These are phyloP conservation scores for Pluteus cervinus DNA, from an alignment of 768 basidiomycete species.

Conservation along the genomic window DNA sequence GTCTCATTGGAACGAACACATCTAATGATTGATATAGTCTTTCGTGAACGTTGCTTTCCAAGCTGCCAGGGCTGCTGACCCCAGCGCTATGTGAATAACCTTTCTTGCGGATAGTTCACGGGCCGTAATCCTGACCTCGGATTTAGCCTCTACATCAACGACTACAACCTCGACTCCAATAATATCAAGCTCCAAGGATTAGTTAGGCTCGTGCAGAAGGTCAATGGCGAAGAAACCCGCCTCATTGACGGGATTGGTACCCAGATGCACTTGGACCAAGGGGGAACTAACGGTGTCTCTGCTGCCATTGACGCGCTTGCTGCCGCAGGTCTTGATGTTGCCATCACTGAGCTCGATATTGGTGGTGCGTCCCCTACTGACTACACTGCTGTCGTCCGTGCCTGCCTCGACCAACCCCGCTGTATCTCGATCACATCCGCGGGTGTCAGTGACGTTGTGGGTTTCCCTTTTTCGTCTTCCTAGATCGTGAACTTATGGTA, in stretches of 20 bases:
- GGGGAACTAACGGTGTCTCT: conserved; percentile 32
- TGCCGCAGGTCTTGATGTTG: conserved; percentile 36
- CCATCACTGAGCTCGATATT: conserved; percentile 43
- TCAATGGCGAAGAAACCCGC: conserved; percentile 31
- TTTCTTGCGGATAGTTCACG: neutral
- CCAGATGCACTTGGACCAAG: conserved; percentile 40
- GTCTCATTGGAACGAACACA: no score
- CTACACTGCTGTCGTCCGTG: conserved; percentile 37
- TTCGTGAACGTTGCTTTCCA: conserved; percentile 48
- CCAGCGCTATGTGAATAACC: conserved; percentile 33
- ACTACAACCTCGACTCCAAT: conserved; percentile 43
- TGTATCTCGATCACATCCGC: conserved; percentile 44
- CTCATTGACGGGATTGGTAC: conserved; percentile 46
- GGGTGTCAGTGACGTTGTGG: conserved; percentile 41
- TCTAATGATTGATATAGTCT: no score
- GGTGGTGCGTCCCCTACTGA: conserved; percentile 31
- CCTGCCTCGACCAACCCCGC: conserved; percentile 32
- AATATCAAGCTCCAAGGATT: conserved; percentile 39
- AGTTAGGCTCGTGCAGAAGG: conserved; percentile 33
- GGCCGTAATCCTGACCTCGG: neutral
- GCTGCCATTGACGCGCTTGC: conserved; percentile 40
- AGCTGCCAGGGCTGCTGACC: conserved; percentile 43
- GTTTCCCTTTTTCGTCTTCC: conserved; percentile 6
- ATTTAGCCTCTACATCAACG: conserved; percentile 34
- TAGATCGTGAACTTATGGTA: neutral